Conservation (phyloP, 2,329 filamentous ascomycete species). For the Penicillium expansum region DNA sequence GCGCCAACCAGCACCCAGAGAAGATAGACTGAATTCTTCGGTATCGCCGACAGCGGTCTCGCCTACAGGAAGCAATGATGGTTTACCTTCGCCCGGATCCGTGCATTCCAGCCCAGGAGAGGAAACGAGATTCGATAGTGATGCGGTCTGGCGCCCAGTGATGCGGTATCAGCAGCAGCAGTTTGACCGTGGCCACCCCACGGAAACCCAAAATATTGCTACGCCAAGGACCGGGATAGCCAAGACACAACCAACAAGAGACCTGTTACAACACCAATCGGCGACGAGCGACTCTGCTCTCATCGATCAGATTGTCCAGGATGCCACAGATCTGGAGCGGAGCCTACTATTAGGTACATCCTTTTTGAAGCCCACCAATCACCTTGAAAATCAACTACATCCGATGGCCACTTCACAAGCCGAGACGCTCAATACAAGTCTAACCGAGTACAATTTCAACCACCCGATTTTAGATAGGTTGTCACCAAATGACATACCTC, state of each 20-base stretch:
- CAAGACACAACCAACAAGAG: neutral
- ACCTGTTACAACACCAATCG: neutral
- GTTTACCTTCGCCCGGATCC: neutral
- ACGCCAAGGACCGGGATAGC: neutral
- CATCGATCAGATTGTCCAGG: constrained; percentile 14
- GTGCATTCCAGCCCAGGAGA: neutral
- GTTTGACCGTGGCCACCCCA: neutral
- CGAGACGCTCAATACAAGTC: neutral
- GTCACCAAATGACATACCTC: neutral
- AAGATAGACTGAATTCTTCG: neutral
- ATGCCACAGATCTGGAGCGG: constrained; percentile 17
- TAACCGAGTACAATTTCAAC: neutral
- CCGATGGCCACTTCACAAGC: neutral
- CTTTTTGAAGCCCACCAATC: constrained; percentile 13
- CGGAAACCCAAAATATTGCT: neutral
- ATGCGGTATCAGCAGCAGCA: neutral
- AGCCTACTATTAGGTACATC: constrained; percentile 18
- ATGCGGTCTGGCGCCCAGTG: neutral
- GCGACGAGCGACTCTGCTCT: neutral
- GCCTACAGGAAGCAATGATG: constrained; percentile 1
- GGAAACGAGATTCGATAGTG: neutral
- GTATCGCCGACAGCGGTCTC: constrained; percentile 6
- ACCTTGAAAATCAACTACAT: constrained; percentile 2
- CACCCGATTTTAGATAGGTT: constrained; percentile 4
- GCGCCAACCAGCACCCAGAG: neutral